phyloP scores from a whole-genome alignment of 2,329 filamentous ascomycete species.

The Dactylellina leptospora region DNA sequence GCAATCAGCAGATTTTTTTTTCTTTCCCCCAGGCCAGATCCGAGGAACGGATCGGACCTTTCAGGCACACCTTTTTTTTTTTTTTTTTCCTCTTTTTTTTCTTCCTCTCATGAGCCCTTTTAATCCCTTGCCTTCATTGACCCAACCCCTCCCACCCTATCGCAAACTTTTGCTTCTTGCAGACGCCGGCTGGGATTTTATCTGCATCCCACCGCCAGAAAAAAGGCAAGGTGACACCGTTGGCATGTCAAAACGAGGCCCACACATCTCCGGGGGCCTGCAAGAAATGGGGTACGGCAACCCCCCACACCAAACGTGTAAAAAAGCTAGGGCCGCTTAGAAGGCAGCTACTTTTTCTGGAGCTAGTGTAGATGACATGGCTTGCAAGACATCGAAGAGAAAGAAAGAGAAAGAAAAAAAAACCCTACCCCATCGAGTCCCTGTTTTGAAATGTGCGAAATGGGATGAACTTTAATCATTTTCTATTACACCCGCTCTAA shows the following conservation, averaged over 20 bases:
- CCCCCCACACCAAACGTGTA: constrained; percentile 15
- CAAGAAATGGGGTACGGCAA: neutral
- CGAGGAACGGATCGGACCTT: constrained; percentile 33
- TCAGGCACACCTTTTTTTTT: constrained; percentile 23
- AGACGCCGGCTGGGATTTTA: constrained; percentile 13
- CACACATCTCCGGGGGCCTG: constrained; percentile 46
- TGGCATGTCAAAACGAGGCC: constrained; percentile 50
- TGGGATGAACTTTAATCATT: neutral
- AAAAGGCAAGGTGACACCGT: constrained; percentile 46
- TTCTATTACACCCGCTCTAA: neutral
- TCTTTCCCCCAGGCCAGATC: constrained; percentile 23
- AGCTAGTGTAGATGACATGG: constrained; percentile 5
- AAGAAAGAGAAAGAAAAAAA: neutral
- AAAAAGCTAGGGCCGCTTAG: constrained; percentile 21
- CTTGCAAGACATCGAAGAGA: constrained; percentile 14
- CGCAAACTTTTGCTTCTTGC: constrained; percentile 48
- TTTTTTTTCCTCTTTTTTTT: constrained; percentile 3
- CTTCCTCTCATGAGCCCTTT: constrained; percentile 8
- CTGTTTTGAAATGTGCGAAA: neutral
- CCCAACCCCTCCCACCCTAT: constrained; percentile 11
- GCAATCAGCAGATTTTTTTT: constrained; percentile 26
- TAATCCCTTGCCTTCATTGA: neutral
- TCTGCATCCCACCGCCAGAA: constrained; percentile 29
- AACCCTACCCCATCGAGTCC: neutral
- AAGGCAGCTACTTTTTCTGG: constrained; percentile 37